Base-by-base conservation (phyloP, 208 protist species). In the Trypanosoma scelopori region DNA sequence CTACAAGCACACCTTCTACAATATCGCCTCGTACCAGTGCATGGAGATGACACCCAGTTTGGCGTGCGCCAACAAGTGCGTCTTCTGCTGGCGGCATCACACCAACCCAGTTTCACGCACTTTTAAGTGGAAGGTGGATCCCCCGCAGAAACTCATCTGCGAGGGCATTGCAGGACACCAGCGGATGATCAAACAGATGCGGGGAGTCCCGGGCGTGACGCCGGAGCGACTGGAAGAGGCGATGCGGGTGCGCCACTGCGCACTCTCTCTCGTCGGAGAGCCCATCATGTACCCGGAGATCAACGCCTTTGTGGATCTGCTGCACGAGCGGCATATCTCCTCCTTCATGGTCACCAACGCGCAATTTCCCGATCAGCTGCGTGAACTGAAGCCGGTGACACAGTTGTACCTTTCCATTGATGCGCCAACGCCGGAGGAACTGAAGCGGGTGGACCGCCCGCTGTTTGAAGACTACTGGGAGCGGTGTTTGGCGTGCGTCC, bases 1-100 rank as follows among this genome's bases (percentile, higher is more conserved):
- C 79, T 99, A 99, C 82, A 99, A 99, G 83, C 94, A 98, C 78
- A 98, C 97, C 45, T 98, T 99, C 69, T 99, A 99, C 79, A 95
- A 98, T 73, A 99, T 99, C 76, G 82, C 76, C 46, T 94, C 80
- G 9, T 95, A 96, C 43, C 87, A 96, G 67, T 99, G 97, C 76
- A 99, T 99, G 97, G 97, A 99, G 79, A 96, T 97, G 78, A 99
- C 97, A 11, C 97, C 97, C 47, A 94, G 82, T 46, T 65, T 99
- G 42, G 97, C 97, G 28, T 98, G 96, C 57, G 94, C 94, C n/a
- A 98, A 98, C 70, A 98, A 98, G 69, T 98, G 97, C 75, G 86
- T 98, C 28, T 98, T 98, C 69, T 98, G 97, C 65, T 97, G 87
- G 86, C 74, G 97, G 22, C 95, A 98, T 70, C 95, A 98, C 82